Evolutionary conservation across 1,284 basidiomycete genomes (phyloP).

Genomic region (Sutorius eximius): DNA sequence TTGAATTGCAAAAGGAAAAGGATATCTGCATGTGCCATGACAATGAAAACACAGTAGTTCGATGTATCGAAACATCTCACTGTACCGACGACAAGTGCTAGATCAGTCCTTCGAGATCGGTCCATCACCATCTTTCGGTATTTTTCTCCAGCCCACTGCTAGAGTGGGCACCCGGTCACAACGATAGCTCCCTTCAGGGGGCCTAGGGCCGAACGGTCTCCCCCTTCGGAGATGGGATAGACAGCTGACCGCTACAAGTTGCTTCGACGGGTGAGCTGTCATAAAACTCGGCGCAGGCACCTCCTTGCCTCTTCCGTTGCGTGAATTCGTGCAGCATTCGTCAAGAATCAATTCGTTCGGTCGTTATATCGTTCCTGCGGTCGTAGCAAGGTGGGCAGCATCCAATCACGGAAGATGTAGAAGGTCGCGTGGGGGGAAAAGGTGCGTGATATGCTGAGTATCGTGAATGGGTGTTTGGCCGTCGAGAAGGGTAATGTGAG

Average conservation of each 20-base stretch:
- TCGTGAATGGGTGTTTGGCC: slow-evolving; percentile 27
- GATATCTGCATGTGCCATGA: slow-evolving; percentile 17
- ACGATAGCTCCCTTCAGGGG: slow-evolving; percentile 26
- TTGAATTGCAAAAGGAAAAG: slow-evolving; percentile 17
- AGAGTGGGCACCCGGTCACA: slow-evolving; percentile 30
- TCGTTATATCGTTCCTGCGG: slow-evolving; percentile 42
- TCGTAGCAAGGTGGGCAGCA: slow-evolving; percentile 34
- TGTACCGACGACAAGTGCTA: slow-evolving; percentile 23
- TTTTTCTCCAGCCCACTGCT: slow-evolving; percentile 34
- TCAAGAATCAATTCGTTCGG: slow-evolving; percentile 47
- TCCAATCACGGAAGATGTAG: slow-evolving; percentile 11
- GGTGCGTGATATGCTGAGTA: slow-evolving; percentile 16
- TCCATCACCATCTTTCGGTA: slow-evolving; percentile 26
- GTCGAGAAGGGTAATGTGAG: slow-evolving; percentile 24
- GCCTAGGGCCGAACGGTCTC: slow-evolving; percentile 9
- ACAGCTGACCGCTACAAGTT: slow-evolving; percentile 13
- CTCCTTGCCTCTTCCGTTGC: slow-evolving; percentile 29
- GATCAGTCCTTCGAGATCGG: slow-evolving; percentile 31
- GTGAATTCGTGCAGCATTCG: slow-evolving; percentile 40
- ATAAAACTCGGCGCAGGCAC: slow-evolving; percentile 19
- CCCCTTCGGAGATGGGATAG: slow-evolving; percentile 7
- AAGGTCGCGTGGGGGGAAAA: slow-evolving; percentile 18
- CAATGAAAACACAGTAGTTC: slow-evolving; percentile 28
- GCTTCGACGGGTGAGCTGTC: slow-evolving; percentile 18
- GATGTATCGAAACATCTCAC: slow-evolving; percentile 26